phyloP scores from a whole-genome alignment of 768 basidiomycete species.

The Panaeolus papilionaceus region DNA sequence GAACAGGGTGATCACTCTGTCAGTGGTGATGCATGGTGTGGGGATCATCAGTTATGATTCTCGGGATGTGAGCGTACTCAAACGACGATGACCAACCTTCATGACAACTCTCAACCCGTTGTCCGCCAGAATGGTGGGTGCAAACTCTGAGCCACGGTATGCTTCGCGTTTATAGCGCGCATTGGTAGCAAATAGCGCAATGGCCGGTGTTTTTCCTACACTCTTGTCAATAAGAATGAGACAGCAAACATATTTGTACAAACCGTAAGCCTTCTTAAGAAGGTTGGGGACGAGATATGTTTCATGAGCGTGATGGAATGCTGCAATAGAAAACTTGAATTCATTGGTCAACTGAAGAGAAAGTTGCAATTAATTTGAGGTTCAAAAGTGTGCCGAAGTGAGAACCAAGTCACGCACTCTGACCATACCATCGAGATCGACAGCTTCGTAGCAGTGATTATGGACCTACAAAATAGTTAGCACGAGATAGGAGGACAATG shows the following conservation, averaged over 20 bases:
- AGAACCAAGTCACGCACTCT: conserved; percentile 45
- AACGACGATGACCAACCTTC: conserved; percentile 54
- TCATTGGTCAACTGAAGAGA: conserved; percentile 56
- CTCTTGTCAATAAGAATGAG: neutral
- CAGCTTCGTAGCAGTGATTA: conserved; percentile 65
- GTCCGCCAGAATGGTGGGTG: conserved; percentile 71
- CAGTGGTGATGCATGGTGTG: neutral
- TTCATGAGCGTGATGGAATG: conserved; percentile 82
- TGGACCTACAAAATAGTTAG: conserved; percentile 44
- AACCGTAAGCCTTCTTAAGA: conserved; percentile 73
- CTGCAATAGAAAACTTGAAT: conserved; percentile 75
- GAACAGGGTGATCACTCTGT: conserved; percentile 66
- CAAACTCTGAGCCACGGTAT: conserved; percentile 81
- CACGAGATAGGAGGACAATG: neutral
- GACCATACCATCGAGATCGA: conserved; percentile 74
- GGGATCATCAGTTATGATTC: neutral
- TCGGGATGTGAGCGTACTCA: neutral
- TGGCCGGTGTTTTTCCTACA: conserved; percentile 65
- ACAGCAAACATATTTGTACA: conserved; percentile 18
- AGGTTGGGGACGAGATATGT: conserved; percentile 86
- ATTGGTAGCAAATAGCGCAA: conserved; percentile 74
- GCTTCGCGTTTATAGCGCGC: conserved; percentile 76
- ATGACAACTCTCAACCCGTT: conserved; percentile 74
- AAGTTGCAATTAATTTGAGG: conserved; percentile 5
- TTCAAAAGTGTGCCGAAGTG: neutral